Conservation (phyloP, 2,329 filamentous ascomycete species). For the Aspergillus sp. region DNA sequence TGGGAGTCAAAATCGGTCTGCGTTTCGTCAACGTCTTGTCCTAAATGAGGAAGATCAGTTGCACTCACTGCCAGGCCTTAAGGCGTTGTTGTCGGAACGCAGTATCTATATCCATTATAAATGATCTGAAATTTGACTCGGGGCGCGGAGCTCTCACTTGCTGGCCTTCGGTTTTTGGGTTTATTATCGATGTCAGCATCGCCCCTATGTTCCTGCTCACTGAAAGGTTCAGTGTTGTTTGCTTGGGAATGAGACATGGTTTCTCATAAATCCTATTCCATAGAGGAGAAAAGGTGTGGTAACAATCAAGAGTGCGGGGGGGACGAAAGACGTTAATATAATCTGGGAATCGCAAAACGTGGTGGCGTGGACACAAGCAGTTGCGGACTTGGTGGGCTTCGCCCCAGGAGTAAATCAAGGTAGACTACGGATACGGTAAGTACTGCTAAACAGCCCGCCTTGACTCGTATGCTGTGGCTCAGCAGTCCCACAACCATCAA, state of each 20-base stretch:
- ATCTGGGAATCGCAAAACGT: background rate
- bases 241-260: conserved; percentile 47
- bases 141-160: conserved; percentile 58
- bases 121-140: conserved; percentile 13
- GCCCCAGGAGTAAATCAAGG: conserved; percentile 3
- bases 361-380: conserved; percentile 12
- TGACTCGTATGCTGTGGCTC: background rate
- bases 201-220: conserved; percentile 44
- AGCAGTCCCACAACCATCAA: background rate
- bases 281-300: background rate
- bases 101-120: conserved; percentile 63
- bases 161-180: conserved; percentile 86
- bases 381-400: conserved; percentile 16
- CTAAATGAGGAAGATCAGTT: background rate
- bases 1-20: conserved; percentile 91
- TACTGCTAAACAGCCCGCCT: background rate
- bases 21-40: conserved; percentile 13
- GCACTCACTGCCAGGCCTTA: conserved; percentile 94
- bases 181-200: conserved; percentile 62
- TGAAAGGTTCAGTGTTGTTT: conserved; percentile 43
- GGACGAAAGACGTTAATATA: background rate
- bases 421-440: background rate
- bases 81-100: conserved; percentile 95
- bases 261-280: conserved; percentile 4
- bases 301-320: background rate